Conservation (phyloP, 2,329 filamentous ascomycete species). For the Cadophora sp. region DNA sequence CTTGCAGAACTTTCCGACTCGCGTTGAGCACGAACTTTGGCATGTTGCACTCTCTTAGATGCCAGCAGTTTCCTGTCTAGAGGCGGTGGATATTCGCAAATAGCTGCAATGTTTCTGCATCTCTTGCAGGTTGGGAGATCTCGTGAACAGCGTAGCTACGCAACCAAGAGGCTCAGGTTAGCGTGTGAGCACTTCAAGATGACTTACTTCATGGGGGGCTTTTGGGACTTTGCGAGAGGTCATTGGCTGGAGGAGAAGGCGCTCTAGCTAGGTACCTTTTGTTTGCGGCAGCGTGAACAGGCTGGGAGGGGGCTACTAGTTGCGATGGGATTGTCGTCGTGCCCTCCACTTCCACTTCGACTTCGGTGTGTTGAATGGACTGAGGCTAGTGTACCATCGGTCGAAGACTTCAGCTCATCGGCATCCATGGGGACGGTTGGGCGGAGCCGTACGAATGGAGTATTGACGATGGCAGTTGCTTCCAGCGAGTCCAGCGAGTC, state of each 20-base stretch:
- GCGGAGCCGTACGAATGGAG: too few species aligned
- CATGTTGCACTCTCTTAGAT: background rate
- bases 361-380: background rate
- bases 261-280: background rate
- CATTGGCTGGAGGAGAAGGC: too few species aligned
- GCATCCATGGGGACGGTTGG: too few species aligned
- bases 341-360: background rate
- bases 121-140: slow-evolving; percentile 4
- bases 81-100: slow-evolving; percentile 1
- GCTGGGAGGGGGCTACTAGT: background rate
- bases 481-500: too few species aligned
- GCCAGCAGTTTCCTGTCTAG: background rate
- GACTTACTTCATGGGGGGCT: too few species aligned
- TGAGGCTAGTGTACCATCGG: background rate
- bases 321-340: background rate
- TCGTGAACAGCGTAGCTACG: background rate
- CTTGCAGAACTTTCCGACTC: background rate
- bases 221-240: too few species aligned
- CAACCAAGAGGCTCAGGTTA: background rate
- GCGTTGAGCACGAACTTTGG: background rate
- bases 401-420: too few species aligned
- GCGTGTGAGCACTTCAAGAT: background rate
- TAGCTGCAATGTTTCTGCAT: background rate
- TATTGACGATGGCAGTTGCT: too few species aligned
- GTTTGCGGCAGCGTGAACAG: background rate